Conservation (phyloP, 1,284 basidiomycete species). For the Porogramme epimiltina region DNA sequence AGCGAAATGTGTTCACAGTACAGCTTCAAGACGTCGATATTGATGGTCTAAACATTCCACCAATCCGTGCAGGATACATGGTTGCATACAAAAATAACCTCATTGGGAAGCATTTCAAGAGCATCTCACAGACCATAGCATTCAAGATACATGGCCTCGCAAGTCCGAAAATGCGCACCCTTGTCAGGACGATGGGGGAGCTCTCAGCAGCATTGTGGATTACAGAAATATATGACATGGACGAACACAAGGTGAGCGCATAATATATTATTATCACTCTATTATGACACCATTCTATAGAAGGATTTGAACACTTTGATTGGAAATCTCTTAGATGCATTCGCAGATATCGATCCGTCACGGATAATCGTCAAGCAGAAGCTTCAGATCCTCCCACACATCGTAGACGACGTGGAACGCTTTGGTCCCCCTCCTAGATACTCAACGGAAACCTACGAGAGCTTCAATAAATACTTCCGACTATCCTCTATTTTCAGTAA, state of each 20-base stretch:
- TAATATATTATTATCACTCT: not conserved
- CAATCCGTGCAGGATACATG: constrained; percentile 28
- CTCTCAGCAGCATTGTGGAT: constrained; percentile 32
- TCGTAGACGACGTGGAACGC: constrained; percentile 12
- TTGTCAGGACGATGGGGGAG: constrained; percentile 27
- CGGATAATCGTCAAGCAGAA: constrained; percentile 19
- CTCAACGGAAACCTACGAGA: constrained; percentile 26
- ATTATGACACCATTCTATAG: not conserved
- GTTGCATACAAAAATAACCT: constrained; percentile 26
- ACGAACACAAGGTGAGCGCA: constrained; percentile 25
- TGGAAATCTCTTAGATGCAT: constrained; percentile 13
- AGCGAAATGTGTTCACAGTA: constrained; percentile 19
- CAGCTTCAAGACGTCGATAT: constrained; percentile 19
- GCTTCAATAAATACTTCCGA: constrained; percentile 23
- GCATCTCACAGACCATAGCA: constrained; percentile 30
- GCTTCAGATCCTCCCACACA: constrained; percentile 21
- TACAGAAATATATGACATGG: constrained; percentile 25
- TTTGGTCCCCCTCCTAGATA: constrained; percentile 22
- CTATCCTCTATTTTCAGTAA: constrained; percentile 24
- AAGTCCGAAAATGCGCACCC: constrained; percentile 16
- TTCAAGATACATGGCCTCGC: constrained; percentile 29
- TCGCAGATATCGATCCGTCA: constrained; percentile 9
- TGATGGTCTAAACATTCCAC: constrained; percentile 16
- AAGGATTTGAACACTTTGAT: constrained; percentile 16
- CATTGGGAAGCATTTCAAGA: constrained; percentile 37